A percentile compares a stretch with the other conserved stretches of the same genome.
phyloP scores from a whole-genome alignment of 345 rosid genomes.

The Corchorus olitorius region DNA sequence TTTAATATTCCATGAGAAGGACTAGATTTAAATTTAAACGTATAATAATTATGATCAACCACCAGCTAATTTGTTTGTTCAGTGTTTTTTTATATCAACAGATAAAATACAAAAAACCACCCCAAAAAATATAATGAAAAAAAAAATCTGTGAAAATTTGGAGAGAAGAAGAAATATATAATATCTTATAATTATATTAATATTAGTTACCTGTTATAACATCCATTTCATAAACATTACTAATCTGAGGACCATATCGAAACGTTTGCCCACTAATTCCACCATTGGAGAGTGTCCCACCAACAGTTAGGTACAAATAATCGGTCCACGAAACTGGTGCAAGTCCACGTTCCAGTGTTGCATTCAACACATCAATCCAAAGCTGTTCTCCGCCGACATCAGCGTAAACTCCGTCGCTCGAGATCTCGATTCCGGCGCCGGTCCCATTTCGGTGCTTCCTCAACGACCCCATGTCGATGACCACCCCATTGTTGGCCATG shows the following conservation, averaged over 20 bases:
- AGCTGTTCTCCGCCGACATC: constrained; percentile 78
- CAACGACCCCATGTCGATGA: constrained; percentile 66
- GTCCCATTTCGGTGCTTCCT: constrained; percentile 29
- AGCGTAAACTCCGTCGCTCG: constrained; percentile 41
- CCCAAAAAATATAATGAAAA: neutral
- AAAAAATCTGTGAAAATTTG: neutral
- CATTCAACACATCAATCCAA: constrained; percentile 78
- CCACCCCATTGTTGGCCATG: constrained; percentile 63
- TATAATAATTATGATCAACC: neutral
- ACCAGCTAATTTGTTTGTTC: constrained; percentile 3
- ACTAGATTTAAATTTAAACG: neutral
- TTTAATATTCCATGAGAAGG: neutral
- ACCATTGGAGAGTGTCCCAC: constrained; percentile 93
- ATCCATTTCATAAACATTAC: constrained; percentile 80
- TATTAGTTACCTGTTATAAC: constrained; percentile 65
- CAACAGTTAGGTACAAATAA: constrained; percentile 80
- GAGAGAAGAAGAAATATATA: constrained; percentile 1
- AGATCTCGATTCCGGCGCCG: constrained; percentile 31
- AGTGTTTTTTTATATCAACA: neutral
- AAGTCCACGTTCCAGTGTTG: constrained; percentile 49
- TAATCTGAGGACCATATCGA: constrained; percentile 92
- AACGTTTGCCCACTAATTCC: constrained; percentile 94
- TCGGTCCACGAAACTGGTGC: constrained; percentile 88
- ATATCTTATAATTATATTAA: constrained; percentile 9
- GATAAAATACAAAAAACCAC: too few species aligned